Conservation (phyloP, 148 eudicot genomes). For the Chenopodium suecicum region DNA sequence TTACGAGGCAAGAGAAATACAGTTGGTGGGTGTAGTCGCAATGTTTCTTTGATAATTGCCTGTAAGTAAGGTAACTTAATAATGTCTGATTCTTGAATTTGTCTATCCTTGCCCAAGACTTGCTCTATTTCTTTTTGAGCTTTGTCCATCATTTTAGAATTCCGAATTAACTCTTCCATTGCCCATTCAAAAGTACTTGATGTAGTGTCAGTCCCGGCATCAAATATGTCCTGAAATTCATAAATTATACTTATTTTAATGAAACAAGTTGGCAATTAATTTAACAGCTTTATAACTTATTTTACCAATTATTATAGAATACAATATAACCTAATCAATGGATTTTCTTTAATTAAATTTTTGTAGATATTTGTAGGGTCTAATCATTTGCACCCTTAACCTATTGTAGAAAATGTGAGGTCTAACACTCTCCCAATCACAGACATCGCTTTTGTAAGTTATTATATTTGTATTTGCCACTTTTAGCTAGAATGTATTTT, state of each 20-base stretch:
- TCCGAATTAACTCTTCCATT: constrained; percentile 15
- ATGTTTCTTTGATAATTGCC: constrained; percentile 59
- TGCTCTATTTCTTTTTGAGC: constrained; percentile 23
- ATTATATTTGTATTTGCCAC: too few species aligned
- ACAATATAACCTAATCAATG: too few species aligned
- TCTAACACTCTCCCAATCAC: too few species aligned
- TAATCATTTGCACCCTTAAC: too few species aligned
- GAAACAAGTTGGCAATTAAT: too few species aligned
- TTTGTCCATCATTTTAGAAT: constrained; percentile 9
- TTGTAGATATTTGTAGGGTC: too few species aligned
- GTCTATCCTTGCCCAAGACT: constrained; percentile 25
- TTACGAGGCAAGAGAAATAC: constrained; percentile 56
- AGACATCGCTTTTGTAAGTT: too few species aligned
- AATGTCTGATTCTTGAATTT: constrained; percentile 30
- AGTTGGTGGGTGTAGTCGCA: constrained; percentile 61
- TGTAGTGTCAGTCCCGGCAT: constrained; percentile 27
- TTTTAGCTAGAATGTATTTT: too few species aligned
- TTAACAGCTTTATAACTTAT: too few species aligned
- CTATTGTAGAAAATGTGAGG: too few species aligned
- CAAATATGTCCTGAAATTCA: constrained; percentile 22
- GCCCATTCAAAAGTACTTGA: constrained; percentile 25
- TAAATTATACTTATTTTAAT: neutral
- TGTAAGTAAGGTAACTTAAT: constrained; percentile 49
- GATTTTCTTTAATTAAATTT: too few species aligned
- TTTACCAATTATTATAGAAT: too few species aligned